Evolutionary conservation across 2,329 filamentous ascomycete genomes (phyloP), one percentile per base, ranked within the genome.

Genomic region (Nectriaceae sp.): DNA sequence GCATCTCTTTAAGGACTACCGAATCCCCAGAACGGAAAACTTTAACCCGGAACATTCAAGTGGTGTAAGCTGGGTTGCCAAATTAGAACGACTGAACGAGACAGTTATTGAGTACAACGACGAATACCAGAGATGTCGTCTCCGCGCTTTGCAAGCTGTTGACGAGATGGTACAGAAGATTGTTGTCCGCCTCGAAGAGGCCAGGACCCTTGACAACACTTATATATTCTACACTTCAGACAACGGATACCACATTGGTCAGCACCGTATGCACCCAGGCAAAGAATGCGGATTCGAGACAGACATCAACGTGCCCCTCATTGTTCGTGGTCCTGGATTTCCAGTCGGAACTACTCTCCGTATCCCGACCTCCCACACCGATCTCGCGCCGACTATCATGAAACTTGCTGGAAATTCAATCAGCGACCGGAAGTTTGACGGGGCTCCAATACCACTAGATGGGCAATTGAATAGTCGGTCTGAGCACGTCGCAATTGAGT

Each of bases 21-120:
- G 72, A 20, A 77, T 88, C 1, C 85, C 86, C 0, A 70, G 85
- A 18, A 83, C 75, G 1, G 67, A 73, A 0, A 79, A 84, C 59
- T 89, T 89, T 69, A 89, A 89, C 60, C 84, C 84, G 0, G 56
- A 60, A 16, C 45, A 53, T 16, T 54, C 70, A 1, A 66, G 65
- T 4, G 71, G 72, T 13, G 75, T 68, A 13, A 71, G 66, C 26
- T 78, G 75, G 75, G 61, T 78, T 22, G 59, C 60, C 4, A 50
- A 65, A 13, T 67, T 76, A 11, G 64, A 67, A 2, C 62, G 57
- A 46, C 48, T 63, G 4, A 66, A 60, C 35, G 54, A 64, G 3
- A 61, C 58, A 4, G 56, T 56, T 4, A 52, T 71, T 3, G 63
- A 56, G 2, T 65, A 64, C 51, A 67, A 68, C 38, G 70, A 73